A percentile compares a stretch with the other conserved stretches of the same genome.
These are phyloP conservation scores for Serendipita indica DNA, from an alignment of 768 basidiomycete species.

Conservation along the genomic window DNA sequence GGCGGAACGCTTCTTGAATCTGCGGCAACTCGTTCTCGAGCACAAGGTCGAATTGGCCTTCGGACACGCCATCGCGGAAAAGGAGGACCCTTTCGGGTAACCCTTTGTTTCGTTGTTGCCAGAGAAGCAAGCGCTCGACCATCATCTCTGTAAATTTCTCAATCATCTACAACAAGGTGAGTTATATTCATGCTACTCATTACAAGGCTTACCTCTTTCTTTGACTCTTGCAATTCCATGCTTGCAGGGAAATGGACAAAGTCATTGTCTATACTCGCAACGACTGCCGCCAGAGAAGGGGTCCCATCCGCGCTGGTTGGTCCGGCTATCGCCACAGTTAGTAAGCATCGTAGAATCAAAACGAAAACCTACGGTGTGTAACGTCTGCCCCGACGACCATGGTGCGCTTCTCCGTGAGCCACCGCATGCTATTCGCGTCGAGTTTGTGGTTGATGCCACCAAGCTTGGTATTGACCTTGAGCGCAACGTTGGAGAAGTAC, in stretches of 20 bases:
- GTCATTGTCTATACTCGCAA: conserved; percentile 51
- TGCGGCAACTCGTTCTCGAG: conserved; percentile 44
- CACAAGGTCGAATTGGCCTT: conserved; percentile 64
- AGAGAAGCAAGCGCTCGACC: conserved; percentile 48
- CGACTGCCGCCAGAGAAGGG: conserved; percentile 72
- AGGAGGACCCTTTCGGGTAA: conserved; percentile 58
- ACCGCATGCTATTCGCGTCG: conserved; percentile 38
- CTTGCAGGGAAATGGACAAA: conserved; percentile 73
- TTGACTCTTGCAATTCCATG: conserved; percentile 47
- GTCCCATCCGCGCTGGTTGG: conserved; percentile 58
- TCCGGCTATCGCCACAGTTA: too few species aligned
- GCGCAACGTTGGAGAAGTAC: conserved; percentile 64
- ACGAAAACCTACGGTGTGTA: not conserved
- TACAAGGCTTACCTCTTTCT: conserved; percentile 46
- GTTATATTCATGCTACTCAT: not conserved
- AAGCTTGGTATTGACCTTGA: conserved; percentile 74
- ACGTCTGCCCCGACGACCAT: conserved; percentile 73
- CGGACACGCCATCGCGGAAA: conserved; percentile 73
- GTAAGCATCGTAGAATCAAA: not conserved
- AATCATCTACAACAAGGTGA: conserved; percentile 34
- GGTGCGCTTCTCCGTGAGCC: conserved; percentile 52
- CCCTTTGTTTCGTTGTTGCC: conserved; percentile 32
- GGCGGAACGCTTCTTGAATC: conserved; percentile 46
- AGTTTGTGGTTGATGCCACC: conserved; percentile 66
- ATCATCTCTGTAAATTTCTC: conserved; percentile 51